Evolutionary conservation across 2,329 filamentous ascomycete species (phyloP), one percentile per base, ranked within the genome.

Genomic region (Chalaropsis ovoidea): DNA sequence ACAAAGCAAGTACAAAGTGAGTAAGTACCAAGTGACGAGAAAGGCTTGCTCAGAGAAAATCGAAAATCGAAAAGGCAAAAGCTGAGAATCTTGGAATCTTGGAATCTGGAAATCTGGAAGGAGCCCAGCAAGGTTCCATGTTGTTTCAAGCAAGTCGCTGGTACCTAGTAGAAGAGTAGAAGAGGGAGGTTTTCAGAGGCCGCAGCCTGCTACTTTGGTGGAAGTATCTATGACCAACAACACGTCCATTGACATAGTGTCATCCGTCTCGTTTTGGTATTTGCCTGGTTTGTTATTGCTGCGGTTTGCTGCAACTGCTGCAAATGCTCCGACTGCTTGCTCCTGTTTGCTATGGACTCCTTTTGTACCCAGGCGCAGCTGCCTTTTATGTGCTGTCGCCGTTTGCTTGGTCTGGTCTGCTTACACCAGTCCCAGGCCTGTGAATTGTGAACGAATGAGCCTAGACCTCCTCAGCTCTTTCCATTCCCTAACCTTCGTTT

Each of bases 61-160:
- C n/a, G n/a, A n/a, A n/a, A n/a, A n/a, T 13, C 19, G n/a, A 27
- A 10, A 41, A 35, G 17, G 41, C 2, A 42, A 45, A 61, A 61
- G 60, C 39, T 24, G 19, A 24, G 31, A 61, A 61, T 42, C 56
- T 35, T 17, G 27, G 22, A 61, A 61, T 35, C 56, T 42, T n/a
- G n/a, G 24, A 58, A 58, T 42, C 56, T 35, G 35, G 27, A 42
- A 61, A 61, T 35, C 56, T 42, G 31, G 31, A 61, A 39, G 56
- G 56, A 61, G 22, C 17, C 35, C 8, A 15, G 19, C 31, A 15
- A 61, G 31, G 56, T 24, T 10, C 31, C 56, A 17, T 41, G 35
- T 24, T 41, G 56, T 42, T 39, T 35, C 31, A n/a, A 7, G 31
- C 56, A 61, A 13, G 31, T 61, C 27, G 22, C 56, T 42, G 19